Evolutionary conservation across 257 asterid species (phyloP).

Genomic region (Plectranthus barbatus): DNA sequence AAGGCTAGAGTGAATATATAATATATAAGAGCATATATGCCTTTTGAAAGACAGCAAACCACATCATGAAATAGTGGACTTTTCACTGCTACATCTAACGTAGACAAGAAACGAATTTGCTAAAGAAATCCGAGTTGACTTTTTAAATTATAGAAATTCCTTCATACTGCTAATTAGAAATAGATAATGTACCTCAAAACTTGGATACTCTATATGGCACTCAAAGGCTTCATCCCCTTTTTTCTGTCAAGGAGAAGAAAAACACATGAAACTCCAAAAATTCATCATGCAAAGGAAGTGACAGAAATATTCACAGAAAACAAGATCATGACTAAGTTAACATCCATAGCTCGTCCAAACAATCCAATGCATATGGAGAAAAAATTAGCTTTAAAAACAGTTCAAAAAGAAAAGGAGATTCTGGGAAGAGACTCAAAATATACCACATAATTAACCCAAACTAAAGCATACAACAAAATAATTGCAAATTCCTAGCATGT

Average conservation of each 20-base stretch:
- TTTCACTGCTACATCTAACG: not conserved
- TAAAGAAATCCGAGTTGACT: too few species aligned
- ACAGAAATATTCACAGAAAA: too few species aligned
- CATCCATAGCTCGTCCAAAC: too few species aligned
- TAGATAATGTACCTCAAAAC: slow-evolving; percentile 60
- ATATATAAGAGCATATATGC: not conserved
- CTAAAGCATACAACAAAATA: too few species aligned
- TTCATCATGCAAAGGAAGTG: too few species aligned
- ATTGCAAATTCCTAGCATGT: too few species aligned
- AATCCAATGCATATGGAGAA: too few species aligned
- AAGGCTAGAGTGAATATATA: not conserved
- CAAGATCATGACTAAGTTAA: too few species aligned
- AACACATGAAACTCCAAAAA: slow-evolving; percentile 3
- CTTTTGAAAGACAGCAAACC: not conserved
- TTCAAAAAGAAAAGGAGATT: too few species aligned
- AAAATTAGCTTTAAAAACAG: too few species aligned
- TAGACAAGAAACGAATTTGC: not conserved
- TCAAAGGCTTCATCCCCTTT: slow-evolving; percentile 52
- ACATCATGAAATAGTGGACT: not conserved
- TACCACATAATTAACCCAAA: too few species aligned
- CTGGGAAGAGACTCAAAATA: too few species aligned
- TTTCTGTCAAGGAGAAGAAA: slow-evolving; percentile 44
- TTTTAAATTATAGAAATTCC: not conserved
- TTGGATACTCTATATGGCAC: slow-evolving; percentile 61
- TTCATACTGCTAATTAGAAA: not conserved